Base-by-base conservation (phyloP, 164 flowering plant genomes). In the Aristolochia fimbriata region DNA sequence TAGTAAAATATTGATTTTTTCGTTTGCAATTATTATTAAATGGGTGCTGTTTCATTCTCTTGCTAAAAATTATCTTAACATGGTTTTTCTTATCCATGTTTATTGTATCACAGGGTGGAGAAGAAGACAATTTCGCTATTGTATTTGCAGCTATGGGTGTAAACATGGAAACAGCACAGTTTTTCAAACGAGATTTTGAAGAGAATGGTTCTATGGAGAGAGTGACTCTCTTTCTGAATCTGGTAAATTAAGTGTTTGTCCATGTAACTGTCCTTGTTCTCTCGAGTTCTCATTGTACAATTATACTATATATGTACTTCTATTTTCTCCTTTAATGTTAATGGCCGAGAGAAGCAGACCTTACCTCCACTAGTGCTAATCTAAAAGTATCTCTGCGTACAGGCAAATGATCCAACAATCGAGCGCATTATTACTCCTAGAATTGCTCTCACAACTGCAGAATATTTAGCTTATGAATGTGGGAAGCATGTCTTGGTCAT, bases 131-230 rank as follows among this genome's bases (percentile, higher is more conserved):
- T 60, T 91, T 94, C 80, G 97, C 99, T 57, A 91, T 94, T 74
- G 99, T 91, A 19, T 88, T 94, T 84, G 99, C 99, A 25, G 99
- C 97, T 53, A 88, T 88, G 95, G 99, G 99, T 73, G 99, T 94
- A 47, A 94, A 94, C 73, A 94, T 94, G 99, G 97, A 94, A 74
- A 94, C 96, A 25, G 96, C 96, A 31, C 96, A 91, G 73, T 94
- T 88, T 73, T 94, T 94, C 70, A 94, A 94, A 71, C 92, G 97
- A 57, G 99, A 94, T 80, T 94, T 94, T 80, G 99, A 94, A 78
- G 97, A 91, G 70, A 91, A 93, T 72, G 97, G 97, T 22, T 94
- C 97, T 1, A 94, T 91, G 95, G 99, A 94, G 79, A 86, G 99
- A 77, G 97, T 88, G 70, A 91, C 96, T 24, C 93, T 90, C 51